Percentiles rank a stretch among this genome's conserved stretches.
phyloP scores from a whole-genome alignment of 2,329 filamentous ascomycete genomes.

The Emmonsia crescens region DNA sequence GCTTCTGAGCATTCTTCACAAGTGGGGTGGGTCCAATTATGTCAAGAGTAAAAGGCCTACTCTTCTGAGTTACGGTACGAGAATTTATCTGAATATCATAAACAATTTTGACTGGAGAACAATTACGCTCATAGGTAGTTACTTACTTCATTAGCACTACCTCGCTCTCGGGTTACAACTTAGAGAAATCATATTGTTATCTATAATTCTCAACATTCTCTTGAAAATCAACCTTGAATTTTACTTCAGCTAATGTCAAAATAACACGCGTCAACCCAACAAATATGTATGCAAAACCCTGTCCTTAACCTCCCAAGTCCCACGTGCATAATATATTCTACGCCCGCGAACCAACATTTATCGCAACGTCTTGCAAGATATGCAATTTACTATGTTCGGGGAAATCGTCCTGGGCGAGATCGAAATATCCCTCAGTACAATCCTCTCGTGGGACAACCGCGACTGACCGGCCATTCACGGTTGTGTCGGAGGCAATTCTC shows the following conservation, averaged over 20 bases:
- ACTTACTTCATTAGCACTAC: background rate
- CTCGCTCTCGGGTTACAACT: background rate
- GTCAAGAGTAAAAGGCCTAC: no score
- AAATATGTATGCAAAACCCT: background rate
- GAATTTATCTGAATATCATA: background rate
- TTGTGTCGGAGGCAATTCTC: slow-evolving; percentile 22
- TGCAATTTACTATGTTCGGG: slow-evolving; percentile 18
- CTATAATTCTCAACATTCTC: background rate
- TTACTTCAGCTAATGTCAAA: no score
- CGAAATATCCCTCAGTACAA: slow-evolving; percentile 23
- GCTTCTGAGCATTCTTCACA: no score
- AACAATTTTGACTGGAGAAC: background rate
- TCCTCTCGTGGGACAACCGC: slow-evolving; percentile 24
- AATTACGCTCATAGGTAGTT: background rate
- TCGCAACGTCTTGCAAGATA: slow-evolving; percentile 50
- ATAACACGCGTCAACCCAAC: no score
- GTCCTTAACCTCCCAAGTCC: background rate
- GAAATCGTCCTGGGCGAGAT: slow-evolving; percentile 28
- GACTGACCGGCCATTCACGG: slow-evolving; percentile 23
- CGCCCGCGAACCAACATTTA: slow-evolving; percentile 40
- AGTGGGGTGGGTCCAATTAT: no score
- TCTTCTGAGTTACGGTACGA: background rate
- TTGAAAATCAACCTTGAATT: background rate
- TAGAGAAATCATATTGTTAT: background rate
- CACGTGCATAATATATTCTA: background rate